Evolutionary conservation across 2,329 filamentous ascomycete species (phyloP).

Genomic region (Fusarium brevicatenulatum): DNA sequence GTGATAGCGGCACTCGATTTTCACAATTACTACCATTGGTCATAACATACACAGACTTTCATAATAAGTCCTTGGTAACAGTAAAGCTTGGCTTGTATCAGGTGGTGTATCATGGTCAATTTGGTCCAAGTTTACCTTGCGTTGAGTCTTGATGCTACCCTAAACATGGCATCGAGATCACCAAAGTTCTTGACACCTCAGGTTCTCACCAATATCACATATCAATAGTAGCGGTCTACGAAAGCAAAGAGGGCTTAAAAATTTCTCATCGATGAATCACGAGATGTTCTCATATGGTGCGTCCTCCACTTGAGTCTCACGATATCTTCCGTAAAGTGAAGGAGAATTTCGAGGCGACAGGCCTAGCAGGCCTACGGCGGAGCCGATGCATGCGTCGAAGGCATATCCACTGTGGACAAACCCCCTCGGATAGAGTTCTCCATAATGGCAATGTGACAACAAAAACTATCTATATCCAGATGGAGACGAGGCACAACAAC

Average conservation of each 20-base stretch:
- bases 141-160: slow-evolving; percentile 12
- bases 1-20: slow-evolving; percentile 15
- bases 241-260: not conserved
- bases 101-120: not conserved
- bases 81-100: slow-evolving; percentile 5
- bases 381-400: slow-evolving; percentile 18
- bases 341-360: not conserved
- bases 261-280: slow-evolving; percentile 23
- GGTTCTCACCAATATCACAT: not conserved
- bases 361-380: slow-evolving; percentile 18
- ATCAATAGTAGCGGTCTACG: slow-evolving; percentile 7
- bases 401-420: slow-evolving; percentile 34
- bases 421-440: slow-evolving; percentile 1
- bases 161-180: slow-evolving; percentile 8
- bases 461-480: not conserved
- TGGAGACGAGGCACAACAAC: slow-evolving; percentile 2
- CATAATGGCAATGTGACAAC: slow-evolving; percentile 16
- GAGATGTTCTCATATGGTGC: not conserved
- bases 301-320: slow-evolving; percentile 15
- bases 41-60: slow-evolving; percentile 23
- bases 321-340: slow-evolving; percentile 8
- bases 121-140: not conserved
- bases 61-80: not conserved
- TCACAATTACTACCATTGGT: slow-evolving; percentile 16
- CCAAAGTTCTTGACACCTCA: not conserved